phyloP scores from a whole-genome alignment of 345 rosid genomes.

The Hibiscus tridactylites region DNA sequence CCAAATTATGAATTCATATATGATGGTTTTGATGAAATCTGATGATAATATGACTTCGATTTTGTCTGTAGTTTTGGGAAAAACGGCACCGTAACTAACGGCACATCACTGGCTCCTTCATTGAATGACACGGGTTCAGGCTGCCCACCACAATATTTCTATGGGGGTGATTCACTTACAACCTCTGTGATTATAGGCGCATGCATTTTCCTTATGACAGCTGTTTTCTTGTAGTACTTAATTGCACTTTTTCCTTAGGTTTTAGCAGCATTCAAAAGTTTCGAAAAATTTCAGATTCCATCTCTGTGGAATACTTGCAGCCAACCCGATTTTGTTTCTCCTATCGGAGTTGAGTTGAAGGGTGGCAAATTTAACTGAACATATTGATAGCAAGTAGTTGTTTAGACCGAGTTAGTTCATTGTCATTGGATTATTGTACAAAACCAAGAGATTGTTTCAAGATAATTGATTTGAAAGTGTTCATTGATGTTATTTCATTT shows the following conservation, averaged over 20 bases:
- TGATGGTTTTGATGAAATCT: not conserved
- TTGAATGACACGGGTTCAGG: constrained; percentile 66
- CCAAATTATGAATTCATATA: constrained; percentile 2
- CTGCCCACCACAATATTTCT: constrained; percentile 22
- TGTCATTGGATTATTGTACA: constrained; percentile 16
- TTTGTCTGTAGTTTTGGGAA: constrained; percentile 47
- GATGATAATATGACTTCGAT: constrained; percentile 4
- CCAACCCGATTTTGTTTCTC: constrained; percentile 37
- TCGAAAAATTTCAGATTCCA: not conserved
- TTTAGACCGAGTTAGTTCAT: constrained; percentile 7
- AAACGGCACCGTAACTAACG: constrained; percentile 56
- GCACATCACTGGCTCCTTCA: constrained; percentile 65
- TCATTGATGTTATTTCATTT: not conserved
- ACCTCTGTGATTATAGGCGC: constrained; percentile 38
- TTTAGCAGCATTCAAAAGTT: not conserved
- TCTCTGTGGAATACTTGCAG: constrained; percentile 12
- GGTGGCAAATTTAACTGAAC: constrained; percentile 15
- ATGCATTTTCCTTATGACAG: constrained; percentile 28
- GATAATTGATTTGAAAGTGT: constrained; percentile 7
- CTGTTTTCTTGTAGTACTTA: constrained; percentile 40
- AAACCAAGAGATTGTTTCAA: constrained; percentile 14
- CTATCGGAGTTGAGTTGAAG: constrained; percentile 17
- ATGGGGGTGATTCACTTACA: constrained; percentile 26
- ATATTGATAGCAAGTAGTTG: constrained; percentile 9
- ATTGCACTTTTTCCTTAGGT: not conserved